Percentiles rank a stretch among this genome's conserved stretches.
Conservation (phyloP, 2,329 filamentous ascomycete genomes). For the Talaromyces marneffei region DNA sequence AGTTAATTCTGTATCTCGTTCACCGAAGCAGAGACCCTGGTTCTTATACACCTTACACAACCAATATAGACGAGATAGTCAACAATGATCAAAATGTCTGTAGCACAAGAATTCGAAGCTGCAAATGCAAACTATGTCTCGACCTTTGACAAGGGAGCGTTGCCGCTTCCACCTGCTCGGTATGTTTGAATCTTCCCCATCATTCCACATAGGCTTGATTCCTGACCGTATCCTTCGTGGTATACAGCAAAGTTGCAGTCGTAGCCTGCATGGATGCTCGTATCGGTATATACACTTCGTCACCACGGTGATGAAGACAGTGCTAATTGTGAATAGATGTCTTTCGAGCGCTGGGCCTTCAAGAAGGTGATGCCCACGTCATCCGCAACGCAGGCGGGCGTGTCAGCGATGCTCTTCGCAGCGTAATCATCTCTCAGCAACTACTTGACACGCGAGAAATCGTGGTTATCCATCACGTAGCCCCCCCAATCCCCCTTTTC, state of each 20-base stretch:
- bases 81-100: constrained; percentile 19
- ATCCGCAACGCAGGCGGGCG: constrained; percentile 68
- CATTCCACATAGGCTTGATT: not conserved
- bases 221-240: not conserved
- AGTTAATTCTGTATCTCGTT: too few species aligned
- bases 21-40: not conserved
- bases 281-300: constrained; percentile 20
- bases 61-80: not conserved
- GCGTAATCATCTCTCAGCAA: constrained; percentile 72
- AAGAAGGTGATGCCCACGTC: constrained; percentile 70
- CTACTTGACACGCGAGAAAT: constrained; percentile 71
- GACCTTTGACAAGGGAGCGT: constrained; percentile 59
- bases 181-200: constrained; percentile 29
- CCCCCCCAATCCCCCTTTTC: constrained; percentile 16
- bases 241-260: constrained; percentile 27
- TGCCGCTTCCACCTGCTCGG: constrained; percentile 61
- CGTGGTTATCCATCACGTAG: constrained; percentile 50
- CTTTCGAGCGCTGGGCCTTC: constrained; percentile 61
- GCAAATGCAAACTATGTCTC: constrained; percentile 55
- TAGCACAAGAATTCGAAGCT: constrained; percentile 47
- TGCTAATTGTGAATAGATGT: constrained; percentile 44
- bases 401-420: constrained; percentile 64
- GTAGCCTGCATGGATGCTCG: constrained; percentile 82
- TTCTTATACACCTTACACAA: not conserved
- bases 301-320: too few species aligned